Conservation (phyloP, 2,329 filamentous ascomycete species). For the Raffaelea arxii region DNA sequence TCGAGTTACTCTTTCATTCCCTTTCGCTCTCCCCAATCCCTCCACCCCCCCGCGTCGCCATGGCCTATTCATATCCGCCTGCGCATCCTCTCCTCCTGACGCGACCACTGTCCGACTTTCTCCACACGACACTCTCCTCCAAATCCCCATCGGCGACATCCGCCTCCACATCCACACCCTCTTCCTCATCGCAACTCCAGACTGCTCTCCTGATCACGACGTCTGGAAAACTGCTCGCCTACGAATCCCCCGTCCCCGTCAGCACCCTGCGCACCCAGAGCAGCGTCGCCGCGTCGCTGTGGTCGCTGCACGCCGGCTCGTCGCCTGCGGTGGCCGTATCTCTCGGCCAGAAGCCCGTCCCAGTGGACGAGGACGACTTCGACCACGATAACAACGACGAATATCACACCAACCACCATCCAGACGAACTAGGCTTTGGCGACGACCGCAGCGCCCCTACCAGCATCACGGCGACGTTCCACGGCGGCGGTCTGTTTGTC, state of each 20-base stretch:
- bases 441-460: conserved; percentile 11
- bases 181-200: conserved; percentile 39
- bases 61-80: conserved; percentile 26
- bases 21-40: neutral
- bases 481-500: conserved; percentile 41
- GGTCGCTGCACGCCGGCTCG: conserved; percentile 44
- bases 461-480: conserved; percentile 46
- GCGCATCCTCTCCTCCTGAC: conserved; percentile 53
- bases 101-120: conserved; percentile 53
- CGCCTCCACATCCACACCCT: neutral
- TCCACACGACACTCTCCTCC: conserved; percentile 40
- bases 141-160: conserved; percentile 1
- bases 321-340: conserved; percentile 22
- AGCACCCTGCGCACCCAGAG: conserved; percentile 51
- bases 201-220: conserved; percentile 51
- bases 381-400: neutral
- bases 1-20: neutral
- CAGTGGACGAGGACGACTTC: conserved; percentile 12
- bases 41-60: conserved; percentile 14
- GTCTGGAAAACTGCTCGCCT: conserved; percentile 54
- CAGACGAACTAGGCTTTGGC: conserved; percentile 6
- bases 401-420: conserved; percentile 15
- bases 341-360: conserved; percentile 13
- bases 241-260: conserved; percentile 46
- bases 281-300: conserved; percentile 53